These are phyloP conservation scores for Coniochaeta sp. DNA, from an alignment of 2,329 filamentous ascomycete species.

Conservation along the genomic window DNA sequence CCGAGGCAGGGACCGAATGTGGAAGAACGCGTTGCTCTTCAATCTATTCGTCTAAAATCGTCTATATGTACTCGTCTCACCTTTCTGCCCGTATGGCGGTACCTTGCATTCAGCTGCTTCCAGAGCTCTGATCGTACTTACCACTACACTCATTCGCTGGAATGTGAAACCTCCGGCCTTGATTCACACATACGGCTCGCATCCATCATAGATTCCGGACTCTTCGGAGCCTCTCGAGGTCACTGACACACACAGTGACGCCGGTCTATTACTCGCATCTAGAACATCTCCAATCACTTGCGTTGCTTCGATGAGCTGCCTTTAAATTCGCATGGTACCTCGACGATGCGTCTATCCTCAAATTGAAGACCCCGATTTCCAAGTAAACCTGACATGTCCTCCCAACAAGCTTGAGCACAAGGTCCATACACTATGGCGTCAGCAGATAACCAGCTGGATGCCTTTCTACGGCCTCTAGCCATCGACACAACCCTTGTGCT, in stretches of 20 bases:
- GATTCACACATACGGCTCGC: background rate
- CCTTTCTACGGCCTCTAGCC: conserved; percentile 43
- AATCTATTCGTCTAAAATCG: background rate
- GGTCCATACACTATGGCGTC: background rate
- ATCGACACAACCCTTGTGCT: conserved; percentile 38
- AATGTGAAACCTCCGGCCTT: background rate
- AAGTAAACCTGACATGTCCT: background rate
- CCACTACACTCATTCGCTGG: background rate
- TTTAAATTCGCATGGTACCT: background rate
- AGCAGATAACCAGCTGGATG: conserved; percentile 18
- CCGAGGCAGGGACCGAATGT: background rate
- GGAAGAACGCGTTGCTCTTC: background rate
- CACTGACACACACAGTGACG: background rate
- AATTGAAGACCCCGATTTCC: background rate
- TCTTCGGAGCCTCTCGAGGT: background rate
- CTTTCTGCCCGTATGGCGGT: background rate
- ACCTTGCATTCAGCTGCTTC: background rate
- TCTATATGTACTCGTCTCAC: background rate
- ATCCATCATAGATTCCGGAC: background rate
- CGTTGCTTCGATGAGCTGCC: background rate
- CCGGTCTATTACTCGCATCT: background rate
- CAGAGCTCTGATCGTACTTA: background rate
- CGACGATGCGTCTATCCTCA: background rate
- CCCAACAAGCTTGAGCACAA: background rate
- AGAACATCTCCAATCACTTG: background rate